phyloP scores from a whole-genome alignment of 331 rosid species.

The Acacia pycnantha region DNA sequence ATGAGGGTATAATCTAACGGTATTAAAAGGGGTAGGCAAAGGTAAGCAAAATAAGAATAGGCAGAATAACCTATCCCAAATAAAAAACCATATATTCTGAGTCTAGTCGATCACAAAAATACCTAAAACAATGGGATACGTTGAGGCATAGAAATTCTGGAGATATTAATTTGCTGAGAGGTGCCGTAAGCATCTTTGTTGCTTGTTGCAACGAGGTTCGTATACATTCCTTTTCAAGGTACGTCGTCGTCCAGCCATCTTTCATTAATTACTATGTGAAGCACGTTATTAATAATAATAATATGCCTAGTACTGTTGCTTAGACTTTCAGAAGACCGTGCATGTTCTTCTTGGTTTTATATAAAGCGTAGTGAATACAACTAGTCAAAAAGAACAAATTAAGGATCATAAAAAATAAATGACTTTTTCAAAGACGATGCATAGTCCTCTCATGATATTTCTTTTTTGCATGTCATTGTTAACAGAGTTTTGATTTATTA shows the following conservation, averaged over 20 bases:
- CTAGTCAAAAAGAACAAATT: neutral
- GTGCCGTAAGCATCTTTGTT: neutral
- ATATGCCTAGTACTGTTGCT: neutral
- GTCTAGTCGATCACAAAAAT: neutral
- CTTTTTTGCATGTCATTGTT: neutral
- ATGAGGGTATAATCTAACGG: no score
- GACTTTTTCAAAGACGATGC: neutral
- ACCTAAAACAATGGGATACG: neutral
- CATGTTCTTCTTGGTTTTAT: neutral
- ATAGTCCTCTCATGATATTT: neutral
- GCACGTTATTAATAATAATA: neutral
- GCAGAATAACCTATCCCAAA: no score
- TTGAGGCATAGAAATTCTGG: neutral
- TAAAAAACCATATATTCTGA: neutral
- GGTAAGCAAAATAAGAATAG: no score
- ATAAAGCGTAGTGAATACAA: neutral
- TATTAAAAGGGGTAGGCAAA: no score
- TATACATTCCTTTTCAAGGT: neutral
- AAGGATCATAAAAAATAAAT: neutral
- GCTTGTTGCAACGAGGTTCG: neutral
- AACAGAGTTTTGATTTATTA: neutral
- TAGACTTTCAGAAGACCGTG: neutral
- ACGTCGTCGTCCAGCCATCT: neutral
- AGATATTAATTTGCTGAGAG: neutral
- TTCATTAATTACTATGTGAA: neutral